phyloP scores from a whole-genome alignment of 2,329 filamentous ascomycete genomes.

The Madurella fahalii region DNA sequence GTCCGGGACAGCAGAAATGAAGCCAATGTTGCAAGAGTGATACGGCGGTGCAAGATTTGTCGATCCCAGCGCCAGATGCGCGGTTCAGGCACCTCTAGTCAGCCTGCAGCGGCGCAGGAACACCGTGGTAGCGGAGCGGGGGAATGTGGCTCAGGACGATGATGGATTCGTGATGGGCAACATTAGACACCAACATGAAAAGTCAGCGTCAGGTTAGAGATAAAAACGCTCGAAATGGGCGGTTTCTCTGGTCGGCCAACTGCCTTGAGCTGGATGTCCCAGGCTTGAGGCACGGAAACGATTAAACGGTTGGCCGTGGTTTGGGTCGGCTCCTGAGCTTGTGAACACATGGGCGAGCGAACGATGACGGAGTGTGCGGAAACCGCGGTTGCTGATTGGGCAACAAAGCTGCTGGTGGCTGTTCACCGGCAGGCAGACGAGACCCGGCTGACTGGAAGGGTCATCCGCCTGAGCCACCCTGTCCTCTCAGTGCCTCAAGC shows the following conservation, averaged over 20 bases:
- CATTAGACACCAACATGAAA: neutral
- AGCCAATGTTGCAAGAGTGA: conserved; percentile 7
- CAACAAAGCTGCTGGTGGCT: neutral
- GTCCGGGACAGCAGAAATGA: conserved; percentile 1
- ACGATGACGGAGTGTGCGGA: conserved; percentile 19
- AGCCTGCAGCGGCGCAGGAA: neutral
- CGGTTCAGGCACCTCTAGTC: neutral
- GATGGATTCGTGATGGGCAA: neutral
- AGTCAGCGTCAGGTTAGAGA: neutral
- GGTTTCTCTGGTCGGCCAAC: neutral
- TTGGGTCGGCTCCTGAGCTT: conserved; percentile 2
- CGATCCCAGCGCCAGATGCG: neutral
- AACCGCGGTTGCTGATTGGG: conserved; percentile 16
- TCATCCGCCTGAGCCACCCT: too few species aligned
- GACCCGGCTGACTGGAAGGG: neutral
- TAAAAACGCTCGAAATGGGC: neutral
- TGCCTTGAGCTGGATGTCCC: neutral
- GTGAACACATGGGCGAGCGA: conserved; percentile 4
- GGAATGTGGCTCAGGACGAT: neutral
- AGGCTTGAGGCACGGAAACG: conserved; percentile 2
- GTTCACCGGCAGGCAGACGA: conserved; percentile 2
- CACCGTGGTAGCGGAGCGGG: neutral
- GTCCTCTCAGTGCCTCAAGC: neutral
- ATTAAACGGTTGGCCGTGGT: neutral
- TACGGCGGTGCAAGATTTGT: neutral